Base-by-base conservation (phyloP, 2,329 filamentous ascomycete species). In the Xylariaceae sp. region DNA sequence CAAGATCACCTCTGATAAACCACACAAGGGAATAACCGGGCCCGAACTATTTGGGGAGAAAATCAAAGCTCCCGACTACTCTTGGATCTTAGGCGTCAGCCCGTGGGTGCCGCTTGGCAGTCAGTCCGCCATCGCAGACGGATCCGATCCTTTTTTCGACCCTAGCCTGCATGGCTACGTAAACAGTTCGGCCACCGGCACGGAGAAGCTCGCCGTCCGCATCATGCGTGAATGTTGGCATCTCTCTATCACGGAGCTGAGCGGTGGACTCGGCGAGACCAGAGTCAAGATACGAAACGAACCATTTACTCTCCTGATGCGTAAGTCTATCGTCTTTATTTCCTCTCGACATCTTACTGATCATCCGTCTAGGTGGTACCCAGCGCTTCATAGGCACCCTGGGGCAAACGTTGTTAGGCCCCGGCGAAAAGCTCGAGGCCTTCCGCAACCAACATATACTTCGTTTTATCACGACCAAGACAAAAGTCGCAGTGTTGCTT, bases 201-300 rank as follows among this genome's bases (percentile, higher is more conserved):
- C 84, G 65, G 67, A 75, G 40, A 71, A 61, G 23, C 64, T 78
- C 10, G 77, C 71, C 0, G 58, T 78, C 16, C 70, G 69, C 52
- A 69, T 86, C 50, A 71, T 85, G 72, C 73, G 74, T 12, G 68
- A 75, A 20, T 77, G 74, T 55, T 86, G 83, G 83, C 74, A 72
- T 2, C 60, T 85, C n/a, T 73, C 77, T 7, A 75, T 79, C 2
- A 71, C 75, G 51, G 79, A 83, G 59, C 65, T 80, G 16, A 64
- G 76, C 14, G 72, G 76, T 19, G 72, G 71, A 5, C 65, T 76
- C 2, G 82, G 82, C 5, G 69, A 71, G 29, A 65, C 75, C 1
- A 69, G 68, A 2, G 55, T 84, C 6, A 71, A 63, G 56, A 60
- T 84, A 19, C 65, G 68, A 12, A 72, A 73, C 12, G 51, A 69